Conservation (phyloP, 2,329 filamentous ascomycete species). For the Rachicladosporium sp. region DNA sequence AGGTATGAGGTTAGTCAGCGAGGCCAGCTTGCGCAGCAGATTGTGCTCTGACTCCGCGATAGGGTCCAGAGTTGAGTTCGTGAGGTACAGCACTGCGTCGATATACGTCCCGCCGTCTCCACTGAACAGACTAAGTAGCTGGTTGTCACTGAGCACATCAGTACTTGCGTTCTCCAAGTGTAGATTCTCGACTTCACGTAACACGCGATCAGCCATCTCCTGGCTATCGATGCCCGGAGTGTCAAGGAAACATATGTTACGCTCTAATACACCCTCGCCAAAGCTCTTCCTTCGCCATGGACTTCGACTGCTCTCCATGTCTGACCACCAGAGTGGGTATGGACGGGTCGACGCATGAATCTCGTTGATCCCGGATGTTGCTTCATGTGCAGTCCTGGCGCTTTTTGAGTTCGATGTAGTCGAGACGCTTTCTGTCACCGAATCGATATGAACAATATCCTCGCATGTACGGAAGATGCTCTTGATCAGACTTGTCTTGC, state of each 20-base stretch:
- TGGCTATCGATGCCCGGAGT: slow-evolving; percentile 54
- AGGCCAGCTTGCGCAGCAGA: slow-evolving; percentile 37
- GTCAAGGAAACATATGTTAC: slow-evolving; percentile 90
- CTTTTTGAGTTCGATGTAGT: slow-evolving; percentile 1
- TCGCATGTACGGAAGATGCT: slow-evolving; percentile 77
- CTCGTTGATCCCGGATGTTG: slow-evolving; percentile 23
- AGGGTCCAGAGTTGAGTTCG: slow-evolving; percentile 44
- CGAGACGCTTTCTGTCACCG: slow-evolving; percentile 30
- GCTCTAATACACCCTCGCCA: slow-evolving; percentile 67
- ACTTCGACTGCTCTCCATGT: slow-evolving; percentile 54
- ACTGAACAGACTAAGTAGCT: slow-evolving; percentile 65
- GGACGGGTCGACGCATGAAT: slow-evolving; percentile 39
- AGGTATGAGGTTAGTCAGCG: slow-evolving; percentile 73
- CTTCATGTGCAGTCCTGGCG: slow-evolving; percentile 4
- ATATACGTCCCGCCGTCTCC: slow-evolving; percentile 74
- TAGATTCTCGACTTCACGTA: slow-evolving; percentile 1
- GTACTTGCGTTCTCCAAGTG: slow-evolving; percentile 35
- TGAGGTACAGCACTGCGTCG: slow-evolving; percentile 73
- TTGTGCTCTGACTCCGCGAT: slow-evolving; percentile 6
- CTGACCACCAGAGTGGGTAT: slow-evolving; percentile 82
- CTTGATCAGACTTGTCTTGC: slow-evolving; percentile 82
- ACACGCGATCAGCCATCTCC: slow-evolving; percentile 44
- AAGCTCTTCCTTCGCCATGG: slow-evolving; percentile 55
- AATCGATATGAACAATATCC: slow-evolving; percentile 88
- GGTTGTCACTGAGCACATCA: slow-evolving; percentile 52